A percentile compares a stretch with the other conserved stretches of the same genome.
These are phyloP conservation scores for Chaetoscypha palmicola DNA, from an alignment of 2,329 filamentous ascomycete genomes.

Conservation along the genomic window DNA sequence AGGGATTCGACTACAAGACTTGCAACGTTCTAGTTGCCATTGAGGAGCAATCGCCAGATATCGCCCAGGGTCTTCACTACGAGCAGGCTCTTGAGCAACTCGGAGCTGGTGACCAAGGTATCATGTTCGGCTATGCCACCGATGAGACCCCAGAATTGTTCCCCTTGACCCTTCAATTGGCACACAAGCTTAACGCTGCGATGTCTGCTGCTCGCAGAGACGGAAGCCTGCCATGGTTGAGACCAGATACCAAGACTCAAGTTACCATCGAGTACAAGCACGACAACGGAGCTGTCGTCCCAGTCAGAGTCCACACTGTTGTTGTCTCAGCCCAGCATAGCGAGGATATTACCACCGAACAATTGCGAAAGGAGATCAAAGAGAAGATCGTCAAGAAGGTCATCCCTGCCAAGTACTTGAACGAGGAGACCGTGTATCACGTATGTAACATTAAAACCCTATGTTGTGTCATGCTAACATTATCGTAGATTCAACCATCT, in stretches of 20 bases:
- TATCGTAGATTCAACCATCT: constrained; percentile 76
- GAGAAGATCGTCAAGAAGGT: constrained; percentile 96
- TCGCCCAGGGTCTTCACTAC: constrained; percentile 97
- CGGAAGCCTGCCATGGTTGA: constrained; percentile 84
- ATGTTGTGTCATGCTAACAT: constrained; percentile 10
- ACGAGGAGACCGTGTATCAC: constrained; percentile 93
- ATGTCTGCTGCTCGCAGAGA: constrained; percentile 86
- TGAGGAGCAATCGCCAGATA: constrained; percentile 98
- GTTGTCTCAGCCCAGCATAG: constrained; percentile 95
- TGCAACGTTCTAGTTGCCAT: constrained; percentile 98
- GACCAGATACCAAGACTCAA: constrained; percentile 99
- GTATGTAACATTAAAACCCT: constrained; percentile 42
- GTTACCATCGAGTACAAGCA: constrained; percentile 98
- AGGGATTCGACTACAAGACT: constrained; percentile 99
- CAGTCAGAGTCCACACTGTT: constrained; percentile 88
- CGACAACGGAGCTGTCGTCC: constrained; percentile 88
- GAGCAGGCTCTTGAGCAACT: constrained; percentile 96
- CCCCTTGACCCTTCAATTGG: constrained; percentile 85
- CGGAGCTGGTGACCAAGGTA: constrained; percentile 98
- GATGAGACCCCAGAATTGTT: constrained; percentile 98
- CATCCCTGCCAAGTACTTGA: constrained; percentile 87
- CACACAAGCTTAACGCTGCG: constrained; percentile 94
- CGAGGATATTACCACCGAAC: constrained; percentile 79
- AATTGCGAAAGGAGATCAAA: constrained; percentile 87
- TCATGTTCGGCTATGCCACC: constrained; percentile 99